Evolutionary conservation across 805 yeast species (phyloP), one percentile per base, ranked within the genome.

Genomic region (Ogataea pilisensis): DNA sequence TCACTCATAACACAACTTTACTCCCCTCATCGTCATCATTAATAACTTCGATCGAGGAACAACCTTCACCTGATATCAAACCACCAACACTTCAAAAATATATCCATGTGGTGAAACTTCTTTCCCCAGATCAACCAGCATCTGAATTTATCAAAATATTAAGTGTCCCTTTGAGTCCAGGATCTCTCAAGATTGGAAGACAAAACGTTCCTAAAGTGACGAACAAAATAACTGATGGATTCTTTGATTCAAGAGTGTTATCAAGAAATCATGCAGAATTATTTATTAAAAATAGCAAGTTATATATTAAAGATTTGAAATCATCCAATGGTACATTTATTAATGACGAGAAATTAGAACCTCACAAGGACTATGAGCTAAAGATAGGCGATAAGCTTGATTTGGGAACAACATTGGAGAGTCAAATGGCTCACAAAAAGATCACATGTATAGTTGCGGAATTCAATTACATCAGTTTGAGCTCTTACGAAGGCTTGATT

Each of bases 261-360:
- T 82, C 95, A 16, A 70, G 99, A 49, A 93, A 86, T 56, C 99
- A 93, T 64, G 99, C 99, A 0, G 91, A 86, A 54, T 66, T 93
- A 47, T 86, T 77, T 68, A 77, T 89, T 28, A 54, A 50, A 30
- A 93, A 86, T 50, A 69, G 77, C 14, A 61, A 61, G 20, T 72
- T 95, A 17, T 87, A 73, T 71, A 73, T 93, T 20, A 78, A 82
- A 50, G 99, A 93, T 65, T 73, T 89, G 55, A 88, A 89, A 42
- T 84, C 95, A 2, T 85, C 96, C 19, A 93, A 93, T 63, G 99
- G 99, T 8, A 91, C 99, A 0, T 95, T 84, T 60, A 77, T 93
- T 36, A 93, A 93, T 60, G 86, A 81, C 26, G 70, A 65, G 31
- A 80, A 89, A 46, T 71, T 93, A 9, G 75, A 77, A 31, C 66